Percentiles rank a stretch among this genome's conserved stretches.
Evolutionary conservation across 352 stramenopile species (phyloP).

Genomic region (Phytophthora cactorum): DNA sequence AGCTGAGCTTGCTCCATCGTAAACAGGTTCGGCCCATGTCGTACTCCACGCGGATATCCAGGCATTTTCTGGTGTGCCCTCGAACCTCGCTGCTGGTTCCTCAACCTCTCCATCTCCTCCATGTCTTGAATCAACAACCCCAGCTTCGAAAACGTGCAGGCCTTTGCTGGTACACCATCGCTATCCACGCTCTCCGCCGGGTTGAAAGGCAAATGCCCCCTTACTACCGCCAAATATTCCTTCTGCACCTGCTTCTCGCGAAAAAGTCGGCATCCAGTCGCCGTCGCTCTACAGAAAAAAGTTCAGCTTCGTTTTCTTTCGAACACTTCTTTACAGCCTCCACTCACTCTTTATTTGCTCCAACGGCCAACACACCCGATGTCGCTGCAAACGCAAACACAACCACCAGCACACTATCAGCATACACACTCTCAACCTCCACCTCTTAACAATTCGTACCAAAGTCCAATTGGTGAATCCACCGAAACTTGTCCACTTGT

Average conservation of each 20-base stretch:
- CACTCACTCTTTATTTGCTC: constrained; percentile 70
- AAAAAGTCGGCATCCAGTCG: constrained; percentile 74
- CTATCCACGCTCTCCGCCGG: constrained; percentile 36
- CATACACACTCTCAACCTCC: background rate
- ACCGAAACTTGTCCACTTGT: constrained; percentile 83
- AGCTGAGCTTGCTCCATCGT: constrained; percentile 69
- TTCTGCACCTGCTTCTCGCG: constrained; percentile 84
- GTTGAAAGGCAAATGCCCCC: constrained; percentile 70
- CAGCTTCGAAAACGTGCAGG: constrained; percentile 73
- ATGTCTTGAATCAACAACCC: constrained; percentile 72
- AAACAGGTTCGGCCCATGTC: constrained; percentile 70
- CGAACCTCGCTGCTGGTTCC: constrained; percentile 58
- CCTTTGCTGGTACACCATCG: constrained; percentile 24
- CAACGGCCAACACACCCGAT: constrained; percentile 85
- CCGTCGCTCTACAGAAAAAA: constrained; percentile 55
- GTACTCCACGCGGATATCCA: constrained; percentile 59
- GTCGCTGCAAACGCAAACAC: constrained; percentile 51
- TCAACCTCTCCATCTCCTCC: constrained; percentile 66
- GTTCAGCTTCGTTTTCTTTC: constrained; percentile 4
- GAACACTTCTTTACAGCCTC: background rate
- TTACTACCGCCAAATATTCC: constrained; percentile 85
- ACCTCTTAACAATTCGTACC: constrained; percentile 34
- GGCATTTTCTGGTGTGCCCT: constrained; percentile 53
- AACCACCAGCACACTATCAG: constrained; percentile 5
- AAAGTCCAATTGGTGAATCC: constrained; percentile 93